phyloP scores from a whole-genome alignment of 331 rosid species.

The Stylosanthes scabra region DNA sequence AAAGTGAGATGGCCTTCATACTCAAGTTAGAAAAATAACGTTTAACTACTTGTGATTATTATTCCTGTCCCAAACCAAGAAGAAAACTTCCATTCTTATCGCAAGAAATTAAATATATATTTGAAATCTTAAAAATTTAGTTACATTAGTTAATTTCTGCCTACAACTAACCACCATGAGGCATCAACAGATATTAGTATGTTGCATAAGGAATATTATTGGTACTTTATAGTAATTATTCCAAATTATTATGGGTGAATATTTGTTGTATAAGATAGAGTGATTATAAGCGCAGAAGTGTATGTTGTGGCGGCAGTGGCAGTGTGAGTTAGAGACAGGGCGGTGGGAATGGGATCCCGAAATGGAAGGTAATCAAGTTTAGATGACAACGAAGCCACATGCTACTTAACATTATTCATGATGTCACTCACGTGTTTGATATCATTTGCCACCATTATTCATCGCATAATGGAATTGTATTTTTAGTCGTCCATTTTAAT shows the following conservation, averaged over 20 bases:
- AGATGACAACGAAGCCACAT: slow-evolving; percentile 61
- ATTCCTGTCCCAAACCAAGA: neutral
- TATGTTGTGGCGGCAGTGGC: neutral
- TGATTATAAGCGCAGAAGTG: too few relatives aligned
- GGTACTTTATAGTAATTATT: neutral
- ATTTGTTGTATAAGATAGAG: too few relatives aligned
- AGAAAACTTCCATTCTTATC: neutral
- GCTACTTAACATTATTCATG: slow-evolving; percentile 9
- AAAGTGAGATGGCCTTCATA: neutral
- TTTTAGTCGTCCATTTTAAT: too few relatives aligned
- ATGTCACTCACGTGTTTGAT: slow-evolving; percentile 36
- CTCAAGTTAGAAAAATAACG: neutral
- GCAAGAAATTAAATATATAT: too few relatives aligned
- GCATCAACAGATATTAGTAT: too few relatives aligned
- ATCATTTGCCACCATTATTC: neutral
- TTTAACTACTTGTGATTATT: neutral
- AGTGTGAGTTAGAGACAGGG: neutral
- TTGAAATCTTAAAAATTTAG: neutral
- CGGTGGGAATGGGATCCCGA: slow-evolving; percentile 24
- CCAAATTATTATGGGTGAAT: neutral
- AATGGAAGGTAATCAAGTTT: slow-evolving; percentile 24
- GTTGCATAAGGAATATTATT: too few relatives aligned
- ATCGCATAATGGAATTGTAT: too few relatives aligned
- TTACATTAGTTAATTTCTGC: too few relatives aligned
- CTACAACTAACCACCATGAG: too few relatives aligned